Evolutionary conservation across 1,139 yeast genomes (phyloP).

Genomic region (Hanseniaspora sp.): DNA sequence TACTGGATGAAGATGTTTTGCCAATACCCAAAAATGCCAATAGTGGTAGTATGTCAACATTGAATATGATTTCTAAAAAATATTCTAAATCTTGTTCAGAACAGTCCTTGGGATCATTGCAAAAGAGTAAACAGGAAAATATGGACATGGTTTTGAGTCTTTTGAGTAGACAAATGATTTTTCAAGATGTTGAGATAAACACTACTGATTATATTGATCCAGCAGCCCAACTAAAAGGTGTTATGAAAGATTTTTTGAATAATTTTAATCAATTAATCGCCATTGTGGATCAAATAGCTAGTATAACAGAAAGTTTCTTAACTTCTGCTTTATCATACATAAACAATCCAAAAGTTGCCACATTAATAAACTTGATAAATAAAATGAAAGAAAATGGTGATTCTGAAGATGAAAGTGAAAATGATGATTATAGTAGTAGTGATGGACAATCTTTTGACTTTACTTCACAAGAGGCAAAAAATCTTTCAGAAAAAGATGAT

Average conservation of each 20-base stretch:
- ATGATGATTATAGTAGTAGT: slow-evolving; percentile 16
- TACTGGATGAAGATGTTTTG: neutral
- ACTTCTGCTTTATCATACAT: slow-evolving; percentile 67
- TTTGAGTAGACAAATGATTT: slow-evolving; percentile 37
- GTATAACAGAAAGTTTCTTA: slow-evolving; percentile 56
- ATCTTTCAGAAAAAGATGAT: neutral
- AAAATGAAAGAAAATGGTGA: slow-evolving; percentile 23
- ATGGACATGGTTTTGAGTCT: slow-evolving; percentile 42
- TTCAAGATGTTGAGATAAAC: slow-evolving; percentile 38
- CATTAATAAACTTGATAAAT: slow-evolving; percentile 44
- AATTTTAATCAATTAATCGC: slow-evolving; percentile 37
- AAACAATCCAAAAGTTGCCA: slow-evolving; percentile 61
- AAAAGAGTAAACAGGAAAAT: slow-evolving; percentile 21
- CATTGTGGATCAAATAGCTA: slow-evolving; percentile 48
- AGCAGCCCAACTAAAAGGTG: slow-evolving; percentile 37
- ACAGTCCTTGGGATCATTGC: neutral
- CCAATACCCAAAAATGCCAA: neutral
- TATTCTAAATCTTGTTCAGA: neutral
- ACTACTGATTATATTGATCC: slow-evolving; percentile 41
- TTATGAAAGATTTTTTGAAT: slow-evolving; percentile 36
- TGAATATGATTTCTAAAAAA: neutral
- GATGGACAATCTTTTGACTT: neutral
- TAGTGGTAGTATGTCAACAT: neutral
- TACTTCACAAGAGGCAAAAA: neutral
- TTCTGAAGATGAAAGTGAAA: slow-evolving; percentile 23